Evolutionary conservation across 306 rosid genomes (phyloP).

Genomic region (Parietaria judaica): DNA sequence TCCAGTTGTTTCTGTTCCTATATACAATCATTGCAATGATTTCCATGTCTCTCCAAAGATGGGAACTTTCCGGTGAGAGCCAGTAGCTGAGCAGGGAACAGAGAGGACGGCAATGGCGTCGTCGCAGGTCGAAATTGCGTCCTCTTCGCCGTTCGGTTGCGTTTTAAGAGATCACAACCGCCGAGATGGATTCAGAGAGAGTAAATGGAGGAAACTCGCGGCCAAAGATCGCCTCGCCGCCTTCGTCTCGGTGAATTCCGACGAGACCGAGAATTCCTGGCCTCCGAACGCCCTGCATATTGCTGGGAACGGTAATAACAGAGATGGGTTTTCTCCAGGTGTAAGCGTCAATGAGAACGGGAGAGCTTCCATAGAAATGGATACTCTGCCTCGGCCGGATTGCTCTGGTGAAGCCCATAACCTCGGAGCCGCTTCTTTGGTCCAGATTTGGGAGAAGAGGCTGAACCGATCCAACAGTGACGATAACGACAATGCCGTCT

Average conservation of each 20-base stretch:
- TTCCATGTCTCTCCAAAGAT: neutral
- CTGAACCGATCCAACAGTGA: slow-evolving; percentile 29
- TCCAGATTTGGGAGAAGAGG: slow-evolving; percentile 89
- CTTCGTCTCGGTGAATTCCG: slow-evolving; percentile 26
- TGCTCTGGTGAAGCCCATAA: slow-evolving; percentile 13
- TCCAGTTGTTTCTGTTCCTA: slow-evolving; percentile 1
- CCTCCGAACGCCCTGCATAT: slow-evolving; percentile 17
- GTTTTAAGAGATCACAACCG: slow-evolving; percentile 54
- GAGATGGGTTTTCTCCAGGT: slow-evolving; percentile 9
- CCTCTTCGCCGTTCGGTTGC: slow-evolving; percentile 58
- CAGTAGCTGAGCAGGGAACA: neutral
- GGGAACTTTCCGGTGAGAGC: neutral
- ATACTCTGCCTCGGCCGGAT: slow-evolving; percentile 18
- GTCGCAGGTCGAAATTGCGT: slow-evolving; percentile 50
- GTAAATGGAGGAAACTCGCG: slow-evolving; percentile 43
- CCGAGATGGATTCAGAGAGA: slow-evolving; percentile 42
- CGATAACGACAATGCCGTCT: slow-evolving; percentile 22
- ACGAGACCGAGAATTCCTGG: slow-evolving; percentile 22
- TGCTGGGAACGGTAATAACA: neutral
- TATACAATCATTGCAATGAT: neutral
- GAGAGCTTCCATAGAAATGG: slow-evolving; percentile 26
- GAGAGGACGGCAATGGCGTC: slow-evolving; percentile 45
- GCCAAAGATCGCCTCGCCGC: slow-evolving; percentile 45
- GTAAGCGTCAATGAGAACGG: slow-evolving; percentile 29
- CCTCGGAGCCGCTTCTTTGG: slow-evolving; percentile 73